Base-by-base conservation (phyloP, 495 filamentous ascomycete genomes). In the Penicillium robsamsonii region DNA sequence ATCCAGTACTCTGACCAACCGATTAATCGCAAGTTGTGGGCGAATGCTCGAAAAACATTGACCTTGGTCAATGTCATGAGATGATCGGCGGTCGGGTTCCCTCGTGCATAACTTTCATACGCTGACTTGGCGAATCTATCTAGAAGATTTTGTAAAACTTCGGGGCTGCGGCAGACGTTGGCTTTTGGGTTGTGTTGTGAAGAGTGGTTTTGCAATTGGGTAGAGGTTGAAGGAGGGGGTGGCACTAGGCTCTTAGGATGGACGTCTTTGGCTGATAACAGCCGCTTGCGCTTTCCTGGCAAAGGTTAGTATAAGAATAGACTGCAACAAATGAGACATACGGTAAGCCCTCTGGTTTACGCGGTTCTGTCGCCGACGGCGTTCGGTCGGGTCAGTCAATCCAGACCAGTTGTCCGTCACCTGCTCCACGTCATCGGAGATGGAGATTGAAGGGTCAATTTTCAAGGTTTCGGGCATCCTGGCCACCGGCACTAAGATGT, bases 341-440 rank as follows among this genome's bases (percentile, higher is more conserved):
- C 75, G 64, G 47, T 63, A 70, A 18, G 75, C 74, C 46, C 75
- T 59, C 58, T 79, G 75, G 51, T 78, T 76, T 17, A 77, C 46
- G 12, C 76, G 65, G 58, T 79, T 79, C 59, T 79, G 76, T 30
- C 68, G 57, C 43, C 67, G 55, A 33, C 75, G 64, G 3, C 77
- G 62, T 52, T 78, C 75, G 38, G 66, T 66, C 3, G 68, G 62
- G 46, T 75, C 72, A 3, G 66, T 67, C 13, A 73, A 42, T 0
- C 70, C 75, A 1, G 65, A 55, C 77, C 77, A 77, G 33, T 75
- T 68, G 53, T 79, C 75, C 8, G 37, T 40, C 24, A 10, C 24
- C 10, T 27, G 20, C 12, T 30, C 27, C 1, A 15, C 41, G 10
- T 47, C 45, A 30, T 46, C 24, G 13, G 13, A 9, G 20, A 17